These are phyloP conservation scores for Ophiocordyceps polyrhachis-furcata DNA, from an alignment of 2,329 filamentous ascomycete genomes.

Conservation along the genomic window DNA sequence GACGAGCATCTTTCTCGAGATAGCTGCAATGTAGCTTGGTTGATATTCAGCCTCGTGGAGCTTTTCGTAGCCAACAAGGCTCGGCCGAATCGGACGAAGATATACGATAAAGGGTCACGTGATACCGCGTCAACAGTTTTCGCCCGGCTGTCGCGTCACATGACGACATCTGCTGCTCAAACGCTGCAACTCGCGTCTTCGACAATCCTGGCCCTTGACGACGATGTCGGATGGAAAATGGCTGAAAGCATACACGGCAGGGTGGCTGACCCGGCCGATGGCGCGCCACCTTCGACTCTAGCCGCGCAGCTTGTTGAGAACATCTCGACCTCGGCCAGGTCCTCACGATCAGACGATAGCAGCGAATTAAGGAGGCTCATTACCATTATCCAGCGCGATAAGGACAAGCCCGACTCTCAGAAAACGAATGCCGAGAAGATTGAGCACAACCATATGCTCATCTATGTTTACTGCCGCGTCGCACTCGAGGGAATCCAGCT, in stretches of 20 bases:
- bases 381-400: slow-evolving; percentile 33
- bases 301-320: slow-evolving; percentile 77
- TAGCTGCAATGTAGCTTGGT: no score
- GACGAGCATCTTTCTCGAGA: no score
- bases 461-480: slow-evolving; percentile 67
- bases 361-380: slow-evolving; percentile 59
- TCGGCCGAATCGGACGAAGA: no score
- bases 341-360: slow-evolving; percentile 44
- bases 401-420: slow-evolving; percentile 32
- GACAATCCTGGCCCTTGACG: background rate
- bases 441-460: slow-evolving; percentile 65
- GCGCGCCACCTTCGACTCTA: slow-evolving; percentile 56
- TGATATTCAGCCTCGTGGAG: no score
- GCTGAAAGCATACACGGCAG: slow-evolving; percentile 7
- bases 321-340: slow-evolving; percentile 45
- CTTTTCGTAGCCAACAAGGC: no score
- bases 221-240: slow-evolving; percentile 13
- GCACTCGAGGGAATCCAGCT: slow-evolving; percentile 51
- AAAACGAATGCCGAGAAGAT: slow-evolving; percentile 46
- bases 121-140: background rate
- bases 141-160: background rate
- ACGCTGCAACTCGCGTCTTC: background rate
- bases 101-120: background rate
- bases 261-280: slow-evolving; percentile 6
- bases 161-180: background rate